Evolutionary conservation across 1,284 basidiomycete genomes (phyloP).

Genomic region (Chalciporus sp.): DNA sequence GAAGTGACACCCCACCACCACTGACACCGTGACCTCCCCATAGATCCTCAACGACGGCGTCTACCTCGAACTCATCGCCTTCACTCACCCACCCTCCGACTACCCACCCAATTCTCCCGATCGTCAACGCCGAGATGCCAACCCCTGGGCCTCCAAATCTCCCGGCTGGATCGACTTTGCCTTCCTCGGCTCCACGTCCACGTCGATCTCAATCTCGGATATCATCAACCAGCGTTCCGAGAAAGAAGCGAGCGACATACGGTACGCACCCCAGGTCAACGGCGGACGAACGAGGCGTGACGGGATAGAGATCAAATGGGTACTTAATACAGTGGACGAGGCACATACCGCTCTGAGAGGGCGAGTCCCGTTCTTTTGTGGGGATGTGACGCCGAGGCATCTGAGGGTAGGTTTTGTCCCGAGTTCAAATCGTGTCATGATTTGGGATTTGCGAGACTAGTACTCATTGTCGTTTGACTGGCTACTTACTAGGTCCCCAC

Average conservation of each 20-base stretch:
- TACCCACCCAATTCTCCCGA: constrained; percentile 53
- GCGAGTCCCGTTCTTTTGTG: constrained; percentile 69
- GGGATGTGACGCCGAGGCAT: constrained; percentile 61
- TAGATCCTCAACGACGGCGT: constrained; percentile 60
- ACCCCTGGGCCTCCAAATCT: constrained; percentile 54
- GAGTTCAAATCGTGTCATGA: too few relatives aligned
- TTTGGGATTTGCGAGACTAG: too few relatives aligned
- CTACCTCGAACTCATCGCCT: constrained; percentile 71
- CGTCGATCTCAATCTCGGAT: constrained; percentile 38
- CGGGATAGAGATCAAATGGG: constrained; percentile 58
- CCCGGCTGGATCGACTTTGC: constrained; percentile 70
- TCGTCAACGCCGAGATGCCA: constrained; percentile 42
- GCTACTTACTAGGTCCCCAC: constrained; percentile 46
- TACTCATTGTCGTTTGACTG: too few relatives aligned
- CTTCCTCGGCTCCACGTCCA: constrained; percentile 49
- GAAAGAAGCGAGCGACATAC: constrained; percentile 36
- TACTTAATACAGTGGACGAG: constrained; percentile 46
- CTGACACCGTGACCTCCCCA: too few relatives aligned
- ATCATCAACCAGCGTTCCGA: constrained; percentile 55
- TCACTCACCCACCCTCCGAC: constrained; percentile 52
- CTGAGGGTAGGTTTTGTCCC: too few relatives aligned
- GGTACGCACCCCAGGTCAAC: constrained; percentile 44
- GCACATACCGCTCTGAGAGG: constrained; percentile 29
- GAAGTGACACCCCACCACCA: too few relatives aligned
- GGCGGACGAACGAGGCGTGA: constrained; percentile 58